Base-by-base conservation (phyloP, 2,329 filamentous ascomycete genomes). In the Xylariaceae sp. region DNA sequence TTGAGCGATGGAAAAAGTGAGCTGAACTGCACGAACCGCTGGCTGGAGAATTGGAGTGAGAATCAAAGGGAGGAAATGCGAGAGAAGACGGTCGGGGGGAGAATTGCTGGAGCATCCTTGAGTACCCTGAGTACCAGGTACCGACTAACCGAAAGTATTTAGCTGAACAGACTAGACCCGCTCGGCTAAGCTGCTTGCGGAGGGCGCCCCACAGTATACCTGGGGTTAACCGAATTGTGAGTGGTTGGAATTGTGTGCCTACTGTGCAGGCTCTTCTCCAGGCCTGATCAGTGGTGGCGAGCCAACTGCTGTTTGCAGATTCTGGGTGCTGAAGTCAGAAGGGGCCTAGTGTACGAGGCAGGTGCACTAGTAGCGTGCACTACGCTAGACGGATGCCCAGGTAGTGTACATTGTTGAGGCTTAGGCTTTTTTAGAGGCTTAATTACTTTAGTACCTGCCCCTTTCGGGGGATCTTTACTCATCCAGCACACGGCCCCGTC, bases 41-140 rank as follows among this genome's bases (percentile, higher is more conserved):
- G 54, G 49, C 59, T 63, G 39, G 62, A 60, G 63, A 60, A 56
- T 56, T 58, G 55, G 68, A 64, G 65, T 66, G 66, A 69, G 68
- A 66, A 65, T 69, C 67, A 66, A 68, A 65, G 66, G 63, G 66
- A 67, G 66, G 66, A 66, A 69, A 68, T 66, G 65, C 62, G 64
- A 65, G 67, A 65, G 64, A 70, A 51, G 65, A 67, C 67, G 68
- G 68, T 70, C 67, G 68, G 68, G 66, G 64, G 62, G 60, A 52
- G 55, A 53, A 62, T 55, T 62, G 60, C 52, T 50, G 57, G 41
- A 53, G 60, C 50, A 17, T 44, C 5, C 35, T 30, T 5, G 15
- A 45, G 37, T 57, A 51, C 35, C 15, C 13, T 11, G 35, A 10
- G 48, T 61, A 61, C 54, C 56, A 50, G 44, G 54, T 61, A 61